A percentile compares a stretch with the other conserved stretches of the same genome.
phyloP scores from a whole-genome alignment of 352 stramenopile genomes.

The Pythium brachiatum region DNA sequence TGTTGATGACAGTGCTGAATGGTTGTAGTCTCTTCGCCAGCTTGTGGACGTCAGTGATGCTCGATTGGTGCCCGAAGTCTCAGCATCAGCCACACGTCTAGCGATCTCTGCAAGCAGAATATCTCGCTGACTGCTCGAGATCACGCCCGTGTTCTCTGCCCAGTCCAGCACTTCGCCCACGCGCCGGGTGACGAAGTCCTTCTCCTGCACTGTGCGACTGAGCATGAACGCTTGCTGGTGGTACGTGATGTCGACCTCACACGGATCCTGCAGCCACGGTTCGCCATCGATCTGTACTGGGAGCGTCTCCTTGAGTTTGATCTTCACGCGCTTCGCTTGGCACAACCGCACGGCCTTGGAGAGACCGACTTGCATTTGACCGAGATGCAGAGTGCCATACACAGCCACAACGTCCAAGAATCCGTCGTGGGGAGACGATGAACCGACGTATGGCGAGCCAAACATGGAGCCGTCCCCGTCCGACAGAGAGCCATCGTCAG shows the following conservation, averaged over 20 bases:
- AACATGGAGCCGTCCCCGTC: slow-evolving; percentile 23
- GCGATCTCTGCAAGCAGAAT: slow-evolving; percentile 72
- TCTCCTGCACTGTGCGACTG: slow-evolving; percentile 67
- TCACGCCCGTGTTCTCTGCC: slow-evolving; percentile 72
- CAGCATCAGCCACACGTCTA: slow-evolving; percentile 51
- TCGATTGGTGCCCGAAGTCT: slow-evolving; percentile 1
- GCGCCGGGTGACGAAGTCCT: slow-evolving; percentile 74
- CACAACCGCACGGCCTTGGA: slow-evolving; percentile 78
- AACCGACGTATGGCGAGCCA: slow-evolving; percentile 32
- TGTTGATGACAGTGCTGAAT: slow-evolving; percentile 9
- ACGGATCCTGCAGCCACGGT: slow-evolving; percentile 89
- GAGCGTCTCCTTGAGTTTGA: slow-evolving; percentile 60
- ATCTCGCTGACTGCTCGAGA: slow-evolving; percentile 66
- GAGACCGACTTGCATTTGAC: slow-evolving; percentile 91
- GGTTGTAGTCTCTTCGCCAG: slow-evolving; percentile 7
- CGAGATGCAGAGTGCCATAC: slow-evolving; percentile 91
- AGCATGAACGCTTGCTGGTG: slow-evolving; percentile 87
- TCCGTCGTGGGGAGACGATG: slow-evolving; percentile 86
- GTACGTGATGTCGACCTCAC: slow-evolving; percentile 79
- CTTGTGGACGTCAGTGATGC: slow-evolving; percentile 7
- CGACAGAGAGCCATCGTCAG: slow-evolving; percentile 29
- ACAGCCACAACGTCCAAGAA: slow-evolving; percentile 93
- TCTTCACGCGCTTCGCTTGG: slow-evolving; percentile 59
- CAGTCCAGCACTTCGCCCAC: slow-evolving; percentile 83
- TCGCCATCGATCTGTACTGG: slow-evolving; percentile 94